Evolutionary conservation across 176 grass and related monocot genomes (phyloP), one percentile per base, ranked within the genome.

Genomic region (Hordeum marinum): DNA sequence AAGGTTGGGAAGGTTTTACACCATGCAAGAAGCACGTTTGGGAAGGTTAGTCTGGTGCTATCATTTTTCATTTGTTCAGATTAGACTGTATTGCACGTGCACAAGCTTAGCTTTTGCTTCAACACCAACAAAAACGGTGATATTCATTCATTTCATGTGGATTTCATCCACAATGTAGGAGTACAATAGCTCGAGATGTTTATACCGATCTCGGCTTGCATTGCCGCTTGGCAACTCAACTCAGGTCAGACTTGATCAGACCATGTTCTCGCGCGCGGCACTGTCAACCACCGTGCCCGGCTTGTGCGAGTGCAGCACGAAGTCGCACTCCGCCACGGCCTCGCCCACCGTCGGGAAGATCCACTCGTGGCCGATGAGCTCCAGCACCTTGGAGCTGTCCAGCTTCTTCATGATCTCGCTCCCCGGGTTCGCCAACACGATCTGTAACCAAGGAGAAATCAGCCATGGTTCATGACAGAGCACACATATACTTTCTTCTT

Each of bases 391-490:
- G 39, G 94, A 96, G 73, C 86, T 94, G 48, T 88, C 54, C 75
- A 99, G 83, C 78, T 99, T 99, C 90, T 96, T 96, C 94, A 99
- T 96, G 50, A 99, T 82, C 78, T 99, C 97, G 31, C 91, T 99
- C 34, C 94, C 94, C 2, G 97, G 97, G 67, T 92, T 92, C 2
- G 97, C 97, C 67, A 99, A 57, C 27, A 92, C 93, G 37, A 99
- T 72, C 97, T 99, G 91, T 69, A 83, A 46, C 5, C 11, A 54
- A 63, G 34, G 54, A 57, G 54, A 20, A 46, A 83, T 82, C 55
- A 73, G 66, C 14, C 43, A n/a, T 0, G 20, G 63, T 55, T 82
- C 72, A 9, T 48, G 72, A 35, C 13, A 42, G 7, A 27, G 17
- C 17, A 5, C 27, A 1, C 50, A 7, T 42, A 4, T 17, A 10